Evolutionary conservation across 2,329 filamentous ascomycete genomes (phyloP).

Genomic region (Fusarium dimerum): DNA sequence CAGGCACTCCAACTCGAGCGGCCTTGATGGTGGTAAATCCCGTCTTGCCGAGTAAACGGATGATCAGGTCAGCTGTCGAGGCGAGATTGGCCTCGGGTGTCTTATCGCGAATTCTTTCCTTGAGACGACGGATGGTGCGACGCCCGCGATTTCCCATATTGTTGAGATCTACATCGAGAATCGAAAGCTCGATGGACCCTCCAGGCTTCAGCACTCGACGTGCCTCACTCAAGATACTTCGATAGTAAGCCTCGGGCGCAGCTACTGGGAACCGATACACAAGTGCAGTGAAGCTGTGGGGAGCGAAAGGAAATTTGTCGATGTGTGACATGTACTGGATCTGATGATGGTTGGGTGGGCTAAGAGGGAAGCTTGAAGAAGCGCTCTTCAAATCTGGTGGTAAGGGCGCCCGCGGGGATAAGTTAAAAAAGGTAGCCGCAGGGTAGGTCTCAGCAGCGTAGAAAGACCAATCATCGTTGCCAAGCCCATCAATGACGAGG

Average conservation of each 20-base stretch:
- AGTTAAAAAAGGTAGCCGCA: constrained; percentile 73
- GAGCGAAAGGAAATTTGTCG: constrained; percentile 72
- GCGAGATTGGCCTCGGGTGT: constrained; percentile 62
- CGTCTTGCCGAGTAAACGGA: constrained; percentile 66
- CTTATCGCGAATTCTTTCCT: constrained; percentile 66
- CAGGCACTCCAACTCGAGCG: constrained; percentile 77
- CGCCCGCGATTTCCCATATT: constrained; percentile 77
- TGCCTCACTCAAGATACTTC: constrained; percentile 71
- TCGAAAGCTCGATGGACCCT: constrained; percentile 76
- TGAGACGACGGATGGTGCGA: constrained; percentile 68
- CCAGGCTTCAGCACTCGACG: constrained; percentile 77
- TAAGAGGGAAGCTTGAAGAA: constrained; percentile 51
- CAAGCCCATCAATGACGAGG: constrained; percentile 78
- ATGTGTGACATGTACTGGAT: constrained; percentile 65
- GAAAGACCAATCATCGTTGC: constrained; percentile 88
- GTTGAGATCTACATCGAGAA: constrained; percentile 78
- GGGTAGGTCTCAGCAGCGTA: constrained; percentile 82
- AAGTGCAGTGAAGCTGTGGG: constrained; percentile 73
- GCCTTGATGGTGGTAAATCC: constrained; percentile 74
- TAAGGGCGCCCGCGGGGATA: constrained; percentile 61
- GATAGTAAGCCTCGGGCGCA: constrained; percentile 67
- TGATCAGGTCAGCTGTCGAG: constrained; percentile 60
- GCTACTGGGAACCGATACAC: constrained; percentile 77
- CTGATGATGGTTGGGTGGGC: constrained; percentile 73
- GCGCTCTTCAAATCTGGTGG: constrained; percentile 45